Evolutionary conservation across 1,284 basidiomycete species (phyloP), one percentile per base, ranked within the genome.

Genomic region (Anthracocystis panici-leucophaei): DNA sequence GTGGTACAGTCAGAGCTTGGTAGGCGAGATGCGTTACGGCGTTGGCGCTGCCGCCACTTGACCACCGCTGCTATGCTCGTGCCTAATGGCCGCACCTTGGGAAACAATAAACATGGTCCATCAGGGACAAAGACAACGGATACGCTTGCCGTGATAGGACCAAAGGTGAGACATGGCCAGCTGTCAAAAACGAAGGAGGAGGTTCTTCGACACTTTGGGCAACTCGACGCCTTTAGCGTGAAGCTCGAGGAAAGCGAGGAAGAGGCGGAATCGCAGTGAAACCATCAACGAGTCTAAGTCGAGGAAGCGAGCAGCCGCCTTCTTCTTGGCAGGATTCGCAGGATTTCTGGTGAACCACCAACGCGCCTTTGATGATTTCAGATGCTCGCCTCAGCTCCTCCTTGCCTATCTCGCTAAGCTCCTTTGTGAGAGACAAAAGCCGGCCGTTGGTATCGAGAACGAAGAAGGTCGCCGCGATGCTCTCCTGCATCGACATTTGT

Each of bases 161-260:
- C 42, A 38, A 16, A 38, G 35, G 35, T 38, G 61, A 64, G 61
- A 64, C 61, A 57, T n/a, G 27, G 55, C 49, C 54, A 64, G 29
- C 61, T 63, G 61, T 63, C 61, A 63, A 51, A 16, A 50, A 41
- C 42, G 29, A 33, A 27, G 56, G 49, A 29, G 11, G 27, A 49
- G 48, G 45, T 21, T 49, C 18, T 25, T 31, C 25, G 27, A 49
- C 14, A n/a, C 10, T 38, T 38, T 12, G 35, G 35, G 12, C 35
- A 38, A 38, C 11, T 38, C 14, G 12, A 38, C 35, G 35, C 35
- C 11, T 7, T 38, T 38, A 38, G 35, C 14, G 35, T 38, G 35
- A 27, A 33, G 31, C 9, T 9, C 6, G 10, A 38, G 35, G 12
- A 44, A 23, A 23, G 42, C n/a, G 42, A 44, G 42, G 21, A n/a